Conservation (phyloP, 352 stramenopile genomes). For the Globisporangium yorkense region DNA sequence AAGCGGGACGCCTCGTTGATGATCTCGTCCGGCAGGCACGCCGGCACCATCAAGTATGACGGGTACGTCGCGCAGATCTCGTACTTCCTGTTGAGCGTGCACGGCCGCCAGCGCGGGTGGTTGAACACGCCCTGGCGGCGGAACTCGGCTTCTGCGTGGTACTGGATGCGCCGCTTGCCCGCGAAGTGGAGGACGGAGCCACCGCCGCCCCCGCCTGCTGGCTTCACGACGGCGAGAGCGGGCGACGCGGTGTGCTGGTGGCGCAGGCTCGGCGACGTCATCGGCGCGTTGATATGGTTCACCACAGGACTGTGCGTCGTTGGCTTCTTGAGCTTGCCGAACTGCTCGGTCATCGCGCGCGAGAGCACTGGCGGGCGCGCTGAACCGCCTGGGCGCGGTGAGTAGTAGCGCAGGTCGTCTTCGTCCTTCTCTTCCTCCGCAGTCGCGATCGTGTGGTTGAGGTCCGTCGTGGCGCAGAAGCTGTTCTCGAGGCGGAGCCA, state of each 20-base stretch:
- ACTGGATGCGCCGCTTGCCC: conserved; percentile 61
- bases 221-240: conserved; percentile 5
- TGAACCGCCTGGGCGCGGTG: conserved; percentile 39
- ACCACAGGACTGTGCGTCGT: not conserved
- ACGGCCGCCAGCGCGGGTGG: conserved; percentile 65
- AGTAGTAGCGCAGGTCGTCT: conserved; percentile 54
- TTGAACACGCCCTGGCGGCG: conserved; percentile 48
- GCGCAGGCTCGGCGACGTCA: conserved; percentile 19
- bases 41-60: conserved; percentile 61
- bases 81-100: conserved; percentile 59
- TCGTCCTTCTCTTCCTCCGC: conserved; percentile 51
- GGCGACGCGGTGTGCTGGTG: conserved; percentile 40
- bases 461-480: conserved; percentile 69
- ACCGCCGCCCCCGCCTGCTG: conserved; percentile 5
- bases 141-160: conserved; percentile 59
- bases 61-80: conserved; percentile 72
- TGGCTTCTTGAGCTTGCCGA: conserved; percentile 9
- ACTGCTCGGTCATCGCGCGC: conserved; percentile 25
- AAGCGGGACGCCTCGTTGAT: conserved; percentile 62
- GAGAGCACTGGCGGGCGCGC: conserved; percentile 14
- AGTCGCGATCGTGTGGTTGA: conserved; percentile 57
- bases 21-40: conserved; percentile 55
- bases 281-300: not conserved
- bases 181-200: conserved; percentile 21
- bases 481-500: conserved; percentile 83